Base-by-base conservation (phyloP, 768 basidiomycete genomes). In the Kockovaella imperatae region DNA sequence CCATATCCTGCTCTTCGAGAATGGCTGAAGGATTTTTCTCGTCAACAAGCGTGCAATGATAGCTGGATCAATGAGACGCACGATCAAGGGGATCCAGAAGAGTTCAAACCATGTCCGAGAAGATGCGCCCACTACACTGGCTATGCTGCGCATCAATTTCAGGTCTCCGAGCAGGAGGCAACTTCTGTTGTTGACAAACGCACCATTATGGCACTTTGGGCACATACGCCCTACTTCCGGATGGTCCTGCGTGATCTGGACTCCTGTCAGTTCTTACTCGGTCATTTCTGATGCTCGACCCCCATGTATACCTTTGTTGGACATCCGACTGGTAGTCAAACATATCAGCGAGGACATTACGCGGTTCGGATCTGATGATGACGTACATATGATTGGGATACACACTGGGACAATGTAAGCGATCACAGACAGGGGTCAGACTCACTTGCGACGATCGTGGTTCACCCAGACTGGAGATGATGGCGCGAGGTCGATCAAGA, bases 351-450 rank as follows among this genome's bases (percentile, higher is more conserved):
- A 14, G 30, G 13, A 28, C 13, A 3, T 17, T 18, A 18, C 14
- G 15, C 23, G 7, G 6, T 26, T n/a, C 18, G 20, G n/a, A 20
- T 14, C 11, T 7, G 38, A 21, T 5, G 18, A 10, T 31, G 17
- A 54, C 60, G 49, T 35, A 65, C 63, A 65, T 23, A 65, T 59
- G n/a, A 65, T 34, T 13, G 63, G 63, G 38, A 65, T 65, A 52
- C 63, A 65, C 57, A 65, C 63, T 65, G 49, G n/a, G n/a, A n/a
- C n/a, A n/a, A n/a, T n/a, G n/a, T n/a, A n/a, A n/a, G n/a, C n/a
- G n/a, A n/a, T n/a, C n/a, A n/a, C n/a, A n/a, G n/a, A n/a, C n/a
- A n/a, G n/a, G n/a, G n/a, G n/a, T n/a, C n/a, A n/a, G n/a, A n/a
- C n/a, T n/a, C n/a, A n/a, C n/a, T n/a, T n/a, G n/a, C n/a, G n/a